Evolutionary conservation across 768 basidiomycete genomes (phyloP), one percentile per base, ranked within the genome.

Genomic region (Podaxis pistillaris): DNA sequence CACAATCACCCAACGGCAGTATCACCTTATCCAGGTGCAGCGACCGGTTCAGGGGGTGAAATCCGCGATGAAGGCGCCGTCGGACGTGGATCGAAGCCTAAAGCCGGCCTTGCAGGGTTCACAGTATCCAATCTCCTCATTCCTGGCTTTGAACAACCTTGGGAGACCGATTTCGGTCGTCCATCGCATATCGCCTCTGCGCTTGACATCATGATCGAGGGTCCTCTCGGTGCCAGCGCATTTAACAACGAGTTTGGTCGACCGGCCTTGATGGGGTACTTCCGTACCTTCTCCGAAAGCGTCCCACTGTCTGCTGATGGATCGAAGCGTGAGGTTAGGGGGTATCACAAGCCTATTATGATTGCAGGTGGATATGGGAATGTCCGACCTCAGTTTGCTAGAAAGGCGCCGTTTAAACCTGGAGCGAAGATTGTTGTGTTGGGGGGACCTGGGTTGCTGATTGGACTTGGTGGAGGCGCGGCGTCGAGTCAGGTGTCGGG

Each of bases 321-420:
- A 3, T 64, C 71, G 56, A 69, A 74, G 67, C 75, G 74, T 28
- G 91, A 94, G 72, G 77, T 94, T n/a, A 79, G 96, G 58, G 97
- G 97, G 0, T 99, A 98, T 74, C 97, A 98, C 78, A 99, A 99
- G 74, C 97, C 97, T 13, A 97, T 99, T 79, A 99, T 99, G 97
- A 91, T 99, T 66, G 96, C 97, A 7, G 97, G 97, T 19, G 97
- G 97, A 26, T 86, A 95, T 65, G 97, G 97, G 4, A 98, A 91
- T 69, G 96, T 98, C 44, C 87, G 93, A 15, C 88, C 90, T 4
- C 77, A 83, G 65, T 96, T 92, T 68, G 87, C 96, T 36, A 83
- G 78, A 70, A 99, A 99, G 77, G 79, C 82, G 2, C 74, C 76
- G 63, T 94, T 99, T 69, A 78, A 81, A 0, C 81, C 90, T 1